Evolutionary conservation across 257 asterid species (phyloP), one percentile per base, ranked within the genome.

Genomic region (Solanum tacnaense): DNA sequence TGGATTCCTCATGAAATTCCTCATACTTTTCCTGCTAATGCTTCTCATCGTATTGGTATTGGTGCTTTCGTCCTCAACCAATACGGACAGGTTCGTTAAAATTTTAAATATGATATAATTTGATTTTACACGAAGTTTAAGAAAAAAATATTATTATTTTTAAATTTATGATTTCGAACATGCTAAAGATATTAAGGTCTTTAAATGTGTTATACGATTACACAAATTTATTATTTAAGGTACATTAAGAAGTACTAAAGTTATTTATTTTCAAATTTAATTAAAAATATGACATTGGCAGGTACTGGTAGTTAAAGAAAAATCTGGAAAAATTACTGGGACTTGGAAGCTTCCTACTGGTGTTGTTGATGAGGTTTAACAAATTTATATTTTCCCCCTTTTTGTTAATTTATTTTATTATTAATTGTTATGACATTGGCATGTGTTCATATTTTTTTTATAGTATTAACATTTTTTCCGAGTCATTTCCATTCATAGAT

Each of bases 301-400:
- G 99, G 91, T 97, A 86, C 89, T 97, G 83, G 98, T 97, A 58
- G 99, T 97, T 84, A 98, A 95, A 91, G 98, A 96, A 89, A 97
- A 94, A 86, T 90, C 88, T 88, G 99, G 99, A 89, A 81, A 29
- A 4, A 96, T 94, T 87, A 92, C 94, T 11, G 98, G 98, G 72
- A 89, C 93, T 31, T 96, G 98, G 99, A 96, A 97, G 91, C 87
- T 97, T 74, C 99, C 99, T 38, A 97, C 99, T 0, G 99, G 99
- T 75, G 98, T 95, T 87, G 99, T 96, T 78, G 98, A 96, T 62
- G 96, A 96, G 99, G 99, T 96, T 70, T 13, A 88, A 10, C 31
- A 56, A 13, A 9, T 29, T 44, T 46, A 7, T 52, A 20, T 49
- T 4, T 49, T 83, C 9, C 2, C n/a, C 44, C 31, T 4, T 13